Evolutionary conservation across 352 stramenopile species (phyloP).

Genomic region (Phytophthora ramorum): DNA sequence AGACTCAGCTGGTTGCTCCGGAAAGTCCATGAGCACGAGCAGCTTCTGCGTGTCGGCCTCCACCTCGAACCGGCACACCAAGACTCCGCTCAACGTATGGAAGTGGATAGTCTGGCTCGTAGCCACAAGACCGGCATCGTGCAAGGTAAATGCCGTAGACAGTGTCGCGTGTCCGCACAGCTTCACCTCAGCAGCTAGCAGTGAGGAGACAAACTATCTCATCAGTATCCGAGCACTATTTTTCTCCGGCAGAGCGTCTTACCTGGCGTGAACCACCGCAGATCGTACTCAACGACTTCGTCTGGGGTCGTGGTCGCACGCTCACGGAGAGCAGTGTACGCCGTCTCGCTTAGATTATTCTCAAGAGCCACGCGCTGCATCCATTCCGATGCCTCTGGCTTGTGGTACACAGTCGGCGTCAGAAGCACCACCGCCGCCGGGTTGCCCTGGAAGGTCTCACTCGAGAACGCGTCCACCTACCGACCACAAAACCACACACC

Average conservation of each 20-base stretch:
- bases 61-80: slow-evolving; percentile 45
- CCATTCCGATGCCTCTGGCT: slow-evolving; percentile 36
- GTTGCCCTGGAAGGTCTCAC: slow-evolving; percentile 85
- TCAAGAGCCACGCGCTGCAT: slow-evolving; percentile 88
- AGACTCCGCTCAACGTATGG: slow-evolving; percentile 66
- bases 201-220: background rate
- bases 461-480: slow-evolving; percentile 78
- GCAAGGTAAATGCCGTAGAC: slow-evolving; percentile 82
- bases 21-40: slow-evolving; percentile 74
- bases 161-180: slow-evolving; percentile 94
- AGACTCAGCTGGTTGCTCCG: slow-evolving; percentile 26
- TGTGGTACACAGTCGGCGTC: slow-evolving; percentile 39
- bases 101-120: slow-evolving; percentile 61
- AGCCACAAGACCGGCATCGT: slow-evolving; percentile 53
- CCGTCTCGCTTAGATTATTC: slow-evolving; percentile 94
- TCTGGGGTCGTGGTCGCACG: slow-evolving; percentile 1
- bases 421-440: slow-evolving; percentile 91
- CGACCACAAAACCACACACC: background rate
- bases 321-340: slow-evolving; percentile 69
- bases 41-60: slow-evolving; percentile 27
- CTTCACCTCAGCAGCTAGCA: slow-evolving; percentile 70
- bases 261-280: slow-evolving; percentile 77
- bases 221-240: background rate
- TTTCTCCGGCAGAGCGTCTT: slow-evolving; percentile 2
- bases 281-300: slow-evolving; percentile 44